Conservation (phyloP, 1,139 yeast species). For the Lodderomyces orthopsilosis region DNA sequence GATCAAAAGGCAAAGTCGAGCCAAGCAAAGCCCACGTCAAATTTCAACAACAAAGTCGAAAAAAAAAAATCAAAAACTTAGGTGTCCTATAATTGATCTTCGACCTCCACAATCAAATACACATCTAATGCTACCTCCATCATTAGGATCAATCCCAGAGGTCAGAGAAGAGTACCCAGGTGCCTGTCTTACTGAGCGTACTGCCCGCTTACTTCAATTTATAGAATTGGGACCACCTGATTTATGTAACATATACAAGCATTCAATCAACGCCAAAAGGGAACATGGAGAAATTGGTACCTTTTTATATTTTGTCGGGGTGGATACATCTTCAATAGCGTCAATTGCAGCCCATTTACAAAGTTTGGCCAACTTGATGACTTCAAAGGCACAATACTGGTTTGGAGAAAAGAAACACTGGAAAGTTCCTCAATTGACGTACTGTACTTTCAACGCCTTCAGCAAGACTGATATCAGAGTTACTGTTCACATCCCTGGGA, state of each 20-base stretch:
- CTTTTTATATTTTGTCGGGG: constrained; percentile 55
- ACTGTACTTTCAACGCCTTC: constrained; percentile 53
- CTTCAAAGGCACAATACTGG: constrained; percentile 55
- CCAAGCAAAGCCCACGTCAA: not conserved
- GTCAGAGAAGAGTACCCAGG: constrained; percentile 53
- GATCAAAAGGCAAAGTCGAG: not conserved
- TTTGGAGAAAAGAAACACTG: constrained; percentile 68
- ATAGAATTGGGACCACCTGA: constrained; percentile 85
- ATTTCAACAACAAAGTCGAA: not conserved
- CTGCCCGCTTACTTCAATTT: constrained; percentile 47
- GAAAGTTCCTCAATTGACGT: constrained; percentile 67
- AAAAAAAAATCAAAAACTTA: not conserved
- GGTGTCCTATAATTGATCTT: not conserved
- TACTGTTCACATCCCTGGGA: constrained; percentile 66
- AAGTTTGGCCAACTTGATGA: constrained; percentile 71
- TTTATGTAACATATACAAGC: constrained; percentile 67
- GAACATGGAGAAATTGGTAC: constrained; percentile 45
- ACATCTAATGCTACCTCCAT: constrained; percentile 38
- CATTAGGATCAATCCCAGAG: constrained; percentile 48
- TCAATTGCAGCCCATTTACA: constrained; percentile 70
- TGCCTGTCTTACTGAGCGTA: constrained; percentile 50
- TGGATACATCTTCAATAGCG: constrained; percentile 56
- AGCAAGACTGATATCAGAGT: constrained; percentile 69
- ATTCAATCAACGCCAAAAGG: constrained; percentile 38
- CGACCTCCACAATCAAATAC: constrained; percentile 3